Conservation (phyloP, 148 eudicot genomes). For the Chenopodium formosanum region DNA sequence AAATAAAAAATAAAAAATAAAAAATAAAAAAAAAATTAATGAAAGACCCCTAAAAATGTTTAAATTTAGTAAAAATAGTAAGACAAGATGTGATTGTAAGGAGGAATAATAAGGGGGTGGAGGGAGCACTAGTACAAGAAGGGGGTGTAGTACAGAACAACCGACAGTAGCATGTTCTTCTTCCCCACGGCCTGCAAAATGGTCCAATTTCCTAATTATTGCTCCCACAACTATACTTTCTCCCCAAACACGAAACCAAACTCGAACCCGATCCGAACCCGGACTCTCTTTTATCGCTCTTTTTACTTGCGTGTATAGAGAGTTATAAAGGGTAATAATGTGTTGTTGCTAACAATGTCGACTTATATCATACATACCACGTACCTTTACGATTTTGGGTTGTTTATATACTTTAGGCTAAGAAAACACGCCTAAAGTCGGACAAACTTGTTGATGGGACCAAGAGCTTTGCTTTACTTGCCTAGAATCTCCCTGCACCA, state of each 20-base stretch:
- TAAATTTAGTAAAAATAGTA: background rate
- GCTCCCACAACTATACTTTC: constrained; percentile 15
- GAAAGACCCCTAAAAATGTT: background rate
- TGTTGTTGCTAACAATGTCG: no score
- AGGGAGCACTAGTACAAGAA: background rate
- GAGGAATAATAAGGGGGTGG: background rate
- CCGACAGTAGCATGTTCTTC: constrained; percentile 64
- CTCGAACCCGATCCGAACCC: background rate
- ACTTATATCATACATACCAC: no score
- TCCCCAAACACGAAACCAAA: no score
- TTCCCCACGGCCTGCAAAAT: constrained; percentile 54
- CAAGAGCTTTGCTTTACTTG: background rate
- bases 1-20: no score
- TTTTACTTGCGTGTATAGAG: no score
- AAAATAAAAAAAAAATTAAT: background rate
- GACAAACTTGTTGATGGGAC: background rate
- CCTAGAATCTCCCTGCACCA: background rate
- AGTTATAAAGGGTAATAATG: no score
- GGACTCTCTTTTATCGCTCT: background rate
- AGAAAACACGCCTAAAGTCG: no score
- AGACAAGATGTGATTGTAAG: background rate
- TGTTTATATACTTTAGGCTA: no score
- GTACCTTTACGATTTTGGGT: no score
- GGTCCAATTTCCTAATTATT: constrained; percentile 45
- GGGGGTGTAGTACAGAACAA: constrained; percentile 20